These are phyloP conservation scores for Lobosporangium transversale DNA, from an alignment of 192 early-diverging fungal genomes.

Conservation along the genomic window DNA sequence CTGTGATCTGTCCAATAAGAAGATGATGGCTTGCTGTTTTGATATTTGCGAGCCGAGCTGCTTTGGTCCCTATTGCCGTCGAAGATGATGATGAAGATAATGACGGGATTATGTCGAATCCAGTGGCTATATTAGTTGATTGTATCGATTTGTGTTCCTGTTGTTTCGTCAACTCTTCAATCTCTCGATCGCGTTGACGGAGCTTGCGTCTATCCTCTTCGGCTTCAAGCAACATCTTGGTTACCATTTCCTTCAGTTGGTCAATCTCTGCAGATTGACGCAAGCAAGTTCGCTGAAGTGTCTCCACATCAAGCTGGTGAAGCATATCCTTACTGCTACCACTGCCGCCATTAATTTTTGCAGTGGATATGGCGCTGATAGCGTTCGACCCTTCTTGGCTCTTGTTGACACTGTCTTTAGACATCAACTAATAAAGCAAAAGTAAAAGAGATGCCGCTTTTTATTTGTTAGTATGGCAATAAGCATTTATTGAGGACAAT, in stretches of 20 bases:
- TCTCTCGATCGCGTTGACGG: slow-evolving; percentile 32
- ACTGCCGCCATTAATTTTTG: neutral
- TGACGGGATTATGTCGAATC: slow-evolving; percentile 9
- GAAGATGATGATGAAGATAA: no score
- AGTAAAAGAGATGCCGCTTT: neutral
- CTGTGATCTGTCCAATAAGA: neutral
- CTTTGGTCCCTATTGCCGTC: neutral
- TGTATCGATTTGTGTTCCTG: slow-evolving; percentile 5
- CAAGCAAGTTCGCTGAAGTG: slow-evolving; percentile 29
- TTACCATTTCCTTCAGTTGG: slow-evolving; percentile 35
- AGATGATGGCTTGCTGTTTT: neutral
- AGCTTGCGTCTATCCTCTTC: slow-evolving; percentile 39
- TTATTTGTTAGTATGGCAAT: neutral
- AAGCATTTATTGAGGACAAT: neutral
- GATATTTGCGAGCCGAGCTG: neutral
- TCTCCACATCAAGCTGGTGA: slow-evolving; percentile 9
- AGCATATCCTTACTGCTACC: no score
- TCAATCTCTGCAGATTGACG: slow-evolving; percentile 36
- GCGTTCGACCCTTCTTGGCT: no score
- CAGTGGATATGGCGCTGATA: no score
- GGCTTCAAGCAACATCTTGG: slow-evolving; percentile 26
- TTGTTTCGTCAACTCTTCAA: slow-evolving; percentile 37
- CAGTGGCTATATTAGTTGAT: slow-evolving; percentile 5
- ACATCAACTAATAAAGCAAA: neutral
- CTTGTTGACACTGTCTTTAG: neutral